Evolutionary conservation across 371 early-diverging fungal genomes (phyloP), one percentile per base, ranked within the genome.

Genomic region (Lichtheimia corymbifera): DNA sequence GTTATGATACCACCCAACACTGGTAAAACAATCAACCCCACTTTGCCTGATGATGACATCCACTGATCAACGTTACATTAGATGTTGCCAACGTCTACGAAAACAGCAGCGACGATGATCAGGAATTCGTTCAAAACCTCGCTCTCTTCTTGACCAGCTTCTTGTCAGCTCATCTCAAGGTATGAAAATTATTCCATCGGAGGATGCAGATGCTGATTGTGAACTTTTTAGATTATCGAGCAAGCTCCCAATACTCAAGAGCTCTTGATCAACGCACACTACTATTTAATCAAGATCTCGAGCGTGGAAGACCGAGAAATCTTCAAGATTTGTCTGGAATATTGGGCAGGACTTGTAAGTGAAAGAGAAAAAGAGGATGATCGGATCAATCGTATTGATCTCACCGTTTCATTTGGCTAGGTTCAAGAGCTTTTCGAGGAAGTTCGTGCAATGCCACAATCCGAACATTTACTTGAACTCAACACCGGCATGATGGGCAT

Each of bases 271-370:
- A 83, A 82, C 55, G 97, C 92, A 20, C 98, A 98, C 71, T 84
- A 80, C 54, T 98, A 96, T 65, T 77, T 98, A 40, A 81, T 98
- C 65, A 85, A 87, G 56, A 93, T 98, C 42, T 94, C 97, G 3
- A 81, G 83, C 50, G 94, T 98, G 13, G 88, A 94, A 50, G 98
- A 98, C 67, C 90, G 97, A 50, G 99, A 99, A 71, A 83, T 98
- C 43, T 98, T 98, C 88, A 98, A 98, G 84, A 91, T 95, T 50
- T 96, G 97, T 70, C 78, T 99, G 51, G 99, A 98, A 75, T 98
- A 97, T 76, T 98, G 98, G 97, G 83, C 88, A 42, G 88, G 92
- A 59, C 74, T 98, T 67, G 97, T 91, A 65, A 75, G 72, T 49
- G 44, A 27, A 58, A 41, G 50, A n/a, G 14, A 15, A 9, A 56